Evolutionary conservation across 768 basidiomycete species (phyloP), one percentile per base, ranked within the genome.

Genomic region (Suillus fuscotomentosus): DNA sequence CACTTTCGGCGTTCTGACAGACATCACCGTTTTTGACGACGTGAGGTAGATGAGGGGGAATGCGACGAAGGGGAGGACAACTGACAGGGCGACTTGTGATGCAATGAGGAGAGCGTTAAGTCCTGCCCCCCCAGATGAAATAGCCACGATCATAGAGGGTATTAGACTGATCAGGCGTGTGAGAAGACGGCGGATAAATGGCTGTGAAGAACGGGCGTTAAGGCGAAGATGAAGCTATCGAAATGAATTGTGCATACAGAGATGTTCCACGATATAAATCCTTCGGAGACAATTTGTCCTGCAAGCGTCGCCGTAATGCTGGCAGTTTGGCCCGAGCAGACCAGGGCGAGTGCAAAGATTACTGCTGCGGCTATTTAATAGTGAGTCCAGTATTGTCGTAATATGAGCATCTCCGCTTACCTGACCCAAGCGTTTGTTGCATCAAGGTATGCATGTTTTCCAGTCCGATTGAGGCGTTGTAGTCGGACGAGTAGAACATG

Each of bases 221-320:
- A 64, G 47, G 22, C 11, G 31, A 42, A 38, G n/a, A 63, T 45
- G 24, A 38, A 14, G 17, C 27, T 11, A 31, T 31, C n/a, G 1
- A 41, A 47, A 41, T 36, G 43, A 41, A 50, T 24, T 11, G 47
- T 3, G 60, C 69, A 22, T 66, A 74, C 73, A 67, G 78, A 80
- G 11, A 82, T 79, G 27, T 74, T 74, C 82, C 83, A 84, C n/a
- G 78, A 73, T 68, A 83, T 75, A 63, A 83, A 81, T 3, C 83
- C 84, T 64, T 84, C 82, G 17, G 76, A 76, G 48, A 85, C 79
- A 54, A 84, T 76, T 64, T 84, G 82, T 2, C 84, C 82, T 0
- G 81, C 76, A 15, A 84, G 70, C 0, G 83, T 84, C 13, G 80
- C 81, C 0, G 83, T 83, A 63, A 85, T 77, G 22, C 77, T 78